Evolutionary conservation across 345 rosid species (phyloP).

Genomic region (Eucalyptus camaldulensis): DNA sequence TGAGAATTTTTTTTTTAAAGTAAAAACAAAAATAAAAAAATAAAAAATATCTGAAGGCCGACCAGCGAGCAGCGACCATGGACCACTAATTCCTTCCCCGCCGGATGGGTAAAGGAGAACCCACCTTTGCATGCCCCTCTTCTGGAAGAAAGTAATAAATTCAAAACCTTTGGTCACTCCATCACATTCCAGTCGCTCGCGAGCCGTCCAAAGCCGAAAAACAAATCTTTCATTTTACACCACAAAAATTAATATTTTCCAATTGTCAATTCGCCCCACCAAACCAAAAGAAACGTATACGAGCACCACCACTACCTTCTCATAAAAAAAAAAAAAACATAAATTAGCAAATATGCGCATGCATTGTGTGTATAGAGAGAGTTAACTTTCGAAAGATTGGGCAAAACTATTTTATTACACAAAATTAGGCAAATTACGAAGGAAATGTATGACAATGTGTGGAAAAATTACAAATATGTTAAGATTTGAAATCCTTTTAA

Average conservation of each 20-base stretch:
- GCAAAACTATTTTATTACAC: background rate
- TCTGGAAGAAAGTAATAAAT: background rate
- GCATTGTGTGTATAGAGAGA: background rate
- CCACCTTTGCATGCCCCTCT: background rate
- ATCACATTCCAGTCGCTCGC: conserved; percentile 10
- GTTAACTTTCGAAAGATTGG: background rate
- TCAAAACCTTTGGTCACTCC: background rate
- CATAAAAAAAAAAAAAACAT: background rate
- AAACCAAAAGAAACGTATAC: background rate
- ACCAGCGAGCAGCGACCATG: background rate
- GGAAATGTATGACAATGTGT: background rate
- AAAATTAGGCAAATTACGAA: background rate
- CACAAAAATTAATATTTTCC: background rate
- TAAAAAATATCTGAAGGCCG: background rate
- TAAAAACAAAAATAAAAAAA: background rate
- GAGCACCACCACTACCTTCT: background rate
- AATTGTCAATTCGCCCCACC: background rate
- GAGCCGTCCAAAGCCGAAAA: background rate
- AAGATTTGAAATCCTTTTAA: background rate
- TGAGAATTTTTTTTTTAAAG: background rate
- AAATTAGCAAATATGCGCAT: background rate
- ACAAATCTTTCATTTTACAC: background rate
- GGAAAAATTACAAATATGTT: background rate
- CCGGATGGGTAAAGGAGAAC: background rate
- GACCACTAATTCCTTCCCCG: conserved; percentile 1